These are phyloP conservation scores for Skeletonema costatum DNA, from an alignment of 108 stramenopile species.

Conservation along the genomic window DNA sequence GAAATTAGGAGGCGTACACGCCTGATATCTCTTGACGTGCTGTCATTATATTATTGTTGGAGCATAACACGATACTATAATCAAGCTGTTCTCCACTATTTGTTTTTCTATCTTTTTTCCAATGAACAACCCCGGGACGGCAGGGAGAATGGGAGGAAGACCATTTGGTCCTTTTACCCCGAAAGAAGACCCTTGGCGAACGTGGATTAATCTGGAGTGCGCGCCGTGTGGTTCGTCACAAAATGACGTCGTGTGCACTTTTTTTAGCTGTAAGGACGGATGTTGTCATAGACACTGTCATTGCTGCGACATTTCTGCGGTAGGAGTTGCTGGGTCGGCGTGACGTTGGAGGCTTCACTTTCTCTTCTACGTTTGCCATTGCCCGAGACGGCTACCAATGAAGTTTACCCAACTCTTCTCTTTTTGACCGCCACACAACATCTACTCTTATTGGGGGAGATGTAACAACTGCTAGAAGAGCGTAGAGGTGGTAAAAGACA, in stretches of 20 bases:
- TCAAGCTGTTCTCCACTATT: not conserved
- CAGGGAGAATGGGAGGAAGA: not conserved
- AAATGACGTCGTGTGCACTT: not conserved
- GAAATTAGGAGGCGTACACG: not conserved
- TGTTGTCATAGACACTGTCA: constrained; percentile 1
- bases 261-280: not conserved
- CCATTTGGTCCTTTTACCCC: no score
- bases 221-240: not conserved
- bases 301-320: not conserved
- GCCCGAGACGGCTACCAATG: constrained; percentile 15
- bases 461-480: not conserved
- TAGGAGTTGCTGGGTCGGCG: not conserved
- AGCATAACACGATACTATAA: not conserved
- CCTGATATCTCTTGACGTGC: not conserved
- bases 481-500: not conserved
- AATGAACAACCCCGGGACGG: not conserved
- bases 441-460: not conserved
- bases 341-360: not conserved
- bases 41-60: not conserved
- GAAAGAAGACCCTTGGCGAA: not conserved
- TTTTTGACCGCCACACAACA: not conserved
- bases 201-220: not conserved
- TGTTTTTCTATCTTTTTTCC: no score
- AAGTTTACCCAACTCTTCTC: constrained; percentile 6
- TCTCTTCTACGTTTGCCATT: not conserved